Conservation (phyloP, 257 asterid species). For the Rauvolfia tetraphylla region DNA sequence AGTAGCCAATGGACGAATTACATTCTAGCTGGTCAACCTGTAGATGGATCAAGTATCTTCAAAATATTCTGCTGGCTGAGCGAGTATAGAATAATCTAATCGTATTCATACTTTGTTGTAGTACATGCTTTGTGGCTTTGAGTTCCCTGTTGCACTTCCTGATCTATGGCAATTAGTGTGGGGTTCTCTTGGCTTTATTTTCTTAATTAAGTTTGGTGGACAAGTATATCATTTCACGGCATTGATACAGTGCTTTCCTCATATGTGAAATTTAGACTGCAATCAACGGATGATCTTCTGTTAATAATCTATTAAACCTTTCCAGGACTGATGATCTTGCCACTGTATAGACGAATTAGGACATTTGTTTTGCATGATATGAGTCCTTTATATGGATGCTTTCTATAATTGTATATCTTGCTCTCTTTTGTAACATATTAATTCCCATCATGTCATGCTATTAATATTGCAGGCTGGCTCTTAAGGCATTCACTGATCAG, state of each 20-base stretch:
- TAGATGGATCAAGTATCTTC: background rate
- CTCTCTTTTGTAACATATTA: background rate
- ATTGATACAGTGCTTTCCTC: background rate
- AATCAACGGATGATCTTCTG: background rate
- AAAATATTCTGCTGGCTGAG: background rate
- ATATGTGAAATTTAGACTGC: background rate
- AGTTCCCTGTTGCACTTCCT: background rate
- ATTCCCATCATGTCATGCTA: background rate
- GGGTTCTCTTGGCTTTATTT: background rate
- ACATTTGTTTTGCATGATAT: background rate
- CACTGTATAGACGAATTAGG: background rate
- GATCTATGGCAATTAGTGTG: background rate
- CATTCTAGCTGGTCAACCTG: background rate
- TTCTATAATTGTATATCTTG: slow-evolving; percentile 1
- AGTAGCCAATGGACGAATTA: background rate
- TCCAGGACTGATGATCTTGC: background rate
- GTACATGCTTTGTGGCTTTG: background rate
- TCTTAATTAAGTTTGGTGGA: background rate
- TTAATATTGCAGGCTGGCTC: slow-evolving; percentile 68
- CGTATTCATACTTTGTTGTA: background rate
- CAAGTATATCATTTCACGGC: background rate
- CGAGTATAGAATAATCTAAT: background rate
- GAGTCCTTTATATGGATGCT: background rate
- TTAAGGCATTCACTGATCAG: slow-evolving; percentile 86
- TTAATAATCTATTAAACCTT: background rate